Base-by-base conservation (phyloP, 169 alveolate genomes). In the Pseudocohnilembus persalinus region DNA sequence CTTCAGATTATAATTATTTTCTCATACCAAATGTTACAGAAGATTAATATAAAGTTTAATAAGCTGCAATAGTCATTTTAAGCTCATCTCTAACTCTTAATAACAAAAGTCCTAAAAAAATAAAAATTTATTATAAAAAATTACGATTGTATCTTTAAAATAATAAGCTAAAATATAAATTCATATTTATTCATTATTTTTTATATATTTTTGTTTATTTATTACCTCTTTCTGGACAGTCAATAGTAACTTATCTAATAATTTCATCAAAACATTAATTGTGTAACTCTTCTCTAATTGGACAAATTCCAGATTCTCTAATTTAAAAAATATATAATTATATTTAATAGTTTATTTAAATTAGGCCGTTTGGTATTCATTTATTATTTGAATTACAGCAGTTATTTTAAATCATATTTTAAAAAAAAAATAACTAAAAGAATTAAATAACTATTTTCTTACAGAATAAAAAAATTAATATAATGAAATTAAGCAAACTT, bases 201-300 rank as follows among this genome's bases (percentile, higher is more conserved):
- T 73, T 73, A 15, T 1, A 15, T 49, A 28, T 63, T 33, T 31
- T 79, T 79, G 34, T 49, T 35, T 26, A n/a, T n/a, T 34, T 25
- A 30, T 49, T 80, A 76, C 96, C 97, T 88, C 97, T 89, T 77
- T 94, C 97, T 32, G 96, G 96, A 81, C 95, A 94, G 81, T 89
- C 94, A 72, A 94, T 89, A 34, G 97, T 94, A 26, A 94, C 97
- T 92, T 94, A 84, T 89, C 96, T 92, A 30, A 94, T 94, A 77
- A 94, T 94, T 84, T 94, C 97, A 85, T 94, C 97, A 83, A 94
- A 94, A 87, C 97, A 94, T 82, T 94, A 93, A 63, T 94, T 88
- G 81, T 91, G 92, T 25, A 94, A 89, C 82, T 94, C 96, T 82
- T 92, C 97, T 91, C 97, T 92, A 65, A 92, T 93, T 31, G 96